Conservation (phyloP, 2,329 filamentous ascomycete genomes). For the Botrytis galanthina region DNA sequence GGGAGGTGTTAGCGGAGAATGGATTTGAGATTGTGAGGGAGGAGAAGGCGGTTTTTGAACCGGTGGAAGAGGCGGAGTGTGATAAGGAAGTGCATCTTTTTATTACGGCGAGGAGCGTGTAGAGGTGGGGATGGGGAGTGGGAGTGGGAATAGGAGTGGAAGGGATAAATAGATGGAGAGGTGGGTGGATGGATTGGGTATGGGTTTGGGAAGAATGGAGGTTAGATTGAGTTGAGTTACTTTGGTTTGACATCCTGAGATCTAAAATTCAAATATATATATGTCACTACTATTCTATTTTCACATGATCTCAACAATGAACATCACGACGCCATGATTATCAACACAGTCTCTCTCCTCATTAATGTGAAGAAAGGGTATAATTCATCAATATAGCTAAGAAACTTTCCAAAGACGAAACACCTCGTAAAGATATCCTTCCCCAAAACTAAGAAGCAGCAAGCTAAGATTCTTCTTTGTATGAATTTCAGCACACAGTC, state of each 20-base stretch:
- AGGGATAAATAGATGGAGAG: neutral
- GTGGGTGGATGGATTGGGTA: too few relatives aligned
- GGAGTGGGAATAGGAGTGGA: neutral
- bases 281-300: neutral
- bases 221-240: too few relatives aligned
- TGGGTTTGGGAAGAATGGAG: too few relatives aligned
- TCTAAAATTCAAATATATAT: too few relatives aligned
- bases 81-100: neutral
- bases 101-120: neutral
- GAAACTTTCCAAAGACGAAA: neutral
- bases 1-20: neutral
- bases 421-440: too few relatives aligned
- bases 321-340: neutral
- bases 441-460: too few relatives aligned
- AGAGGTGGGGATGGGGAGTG: neutral
- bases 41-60: neutral
- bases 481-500: neutral
- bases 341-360: neutral
- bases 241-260: too few relatives aligned
- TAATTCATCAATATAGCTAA: too few relatives aligned
- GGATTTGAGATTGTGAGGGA: constrained; percentile 1
- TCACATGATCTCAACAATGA: neutral
- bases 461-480: neutral
- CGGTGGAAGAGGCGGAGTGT: neutral
- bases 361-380: too few relatives aligned